Percentiles rank a stretch among this genome's conserved stretches.
These are phyloP conservation scores for Yamadazyma membranifaciens DNA, from an alignment of 1,139 yeast species.

Conservation along the genomic window DNA sequence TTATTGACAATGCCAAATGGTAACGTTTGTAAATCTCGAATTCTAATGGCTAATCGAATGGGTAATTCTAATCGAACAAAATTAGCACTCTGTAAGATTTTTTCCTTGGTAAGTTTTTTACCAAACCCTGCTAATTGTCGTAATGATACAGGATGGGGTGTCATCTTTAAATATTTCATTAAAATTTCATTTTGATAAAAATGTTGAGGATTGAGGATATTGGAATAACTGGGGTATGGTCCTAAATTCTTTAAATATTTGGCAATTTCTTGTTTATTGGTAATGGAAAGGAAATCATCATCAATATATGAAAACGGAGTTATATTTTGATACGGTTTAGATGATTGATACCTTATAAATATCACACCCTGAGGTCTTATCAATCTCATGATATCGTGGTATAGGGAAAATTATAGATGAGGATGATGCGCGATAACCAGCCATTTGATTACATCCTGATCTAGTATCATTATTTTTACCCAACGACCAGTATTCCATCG, in stretches of 20 bases:
- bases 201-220: slow-evolving; percentile 61
- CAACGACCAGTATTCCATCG: no score
- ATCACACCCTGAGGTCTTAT: neutral
- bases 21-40: slow-evolving; percentile 73
- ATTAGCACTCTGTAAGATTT: slow-evolving; percentile 77
- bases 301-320: slow-evolving; percentile 30
- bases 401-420: no score
- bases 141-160: slow-evolving; percentile 87
- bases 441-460: slow-evolving; percentile 7
- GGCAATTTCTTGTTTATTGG: slow-evolving; percentile 40
- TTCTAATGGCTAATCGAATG: slow-evolving; percentile 75
- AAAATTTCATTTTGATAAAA: slow-evolving; percentile 83
- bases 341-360: neutral
- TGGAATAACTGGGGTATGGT: slow-evolving; percentile 45
- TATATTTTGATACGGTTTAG: slow-evolving; percentile 9
- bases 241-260: slow-evolving; percentile 39
- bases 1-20: slow-evolving; percentile 87
- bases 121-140: slow-evolving; percentile 90
- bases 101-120: slow-evolving; percentile 71
- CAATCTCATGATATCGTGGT: neutral
- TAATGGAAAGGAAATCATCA: slow-evolving; percentile 30
- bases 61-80: slow-evolving; percentile 86
- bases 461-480: neutral
- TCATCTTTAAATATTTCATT: slow-evolving; percentile 58
- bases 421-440: slow-evolving; percentile 6